Evolutionary conservation across 306 rosid genomes (phyloP).

Genomic region (Lathyrus oleraceus): DNA sequence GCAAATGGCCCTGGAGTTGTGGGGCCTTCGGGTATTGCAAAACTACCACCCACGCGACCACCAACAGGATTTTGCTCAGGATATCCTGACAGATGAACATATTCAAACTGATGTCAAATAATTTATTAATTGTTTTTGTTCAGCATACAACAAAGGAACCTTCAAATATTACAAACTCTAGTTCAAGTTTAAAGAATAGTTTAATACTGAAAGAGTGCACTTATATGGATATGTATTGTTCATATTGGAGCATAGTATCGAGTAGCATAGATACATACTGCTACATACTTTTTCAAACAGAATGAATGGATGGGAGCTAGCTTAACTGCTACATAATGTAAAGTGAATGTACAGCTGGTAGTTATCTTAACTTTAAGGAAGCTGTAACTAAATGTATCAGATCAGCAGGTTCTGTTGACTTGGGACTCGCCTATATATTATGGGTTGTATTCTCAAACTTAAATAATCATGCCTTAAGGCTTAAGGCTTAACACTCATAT

Average conservation of each 20-base stretch:
- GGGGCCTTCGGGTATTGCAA: slow-evolving; percentile 75
- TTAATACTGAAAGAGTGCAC: not conserved
- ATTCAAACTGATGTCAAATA: slow-evolving; percentile 24
- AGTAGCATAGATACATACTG: not conserved
- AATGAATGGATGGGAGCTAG: not conserved
- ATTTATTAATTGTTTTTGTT: slow-evolving; percentile 22
- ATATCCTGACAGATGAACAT: slow-evolving; percentile 62
- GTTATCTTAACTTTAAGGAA: slow-evolving; percentile 6
- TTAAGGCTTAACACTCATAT: not conserved
- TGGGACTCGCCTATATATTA: not conserved
- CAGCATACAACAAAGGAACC: slow-evolving; percentile 17
- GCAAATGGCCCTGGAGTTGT: slow-evolving; percentile 89
- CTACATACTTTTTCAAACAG: not conserved
- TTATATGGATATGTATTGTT: not conserved
- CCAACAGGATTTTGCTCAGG: slow-evolving; percentile 75
- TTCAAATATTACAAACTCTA: slow-evolving; percentile 17
- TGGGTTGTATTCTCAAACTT: not conserved
- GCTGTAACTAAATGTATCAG: not conserved
- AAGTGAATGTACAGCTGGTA: not conserved
- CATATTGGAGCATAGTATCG: not conserved
- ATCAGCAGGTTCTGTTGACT: not conserved
- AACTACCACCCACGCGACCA: slow-evolving; percentile 70
- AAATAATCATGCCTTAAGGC: not conserved
- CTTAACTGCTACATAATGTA: slow-evolving; percentile 1
- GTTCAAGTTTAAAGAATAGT: slow-evolving; percentile 22